Percentiles rank a stretch among this genome's conserved stretches.
Conservation (phyloP, 441 rosid genomes). For the Populus trichocarpa region DNA sequence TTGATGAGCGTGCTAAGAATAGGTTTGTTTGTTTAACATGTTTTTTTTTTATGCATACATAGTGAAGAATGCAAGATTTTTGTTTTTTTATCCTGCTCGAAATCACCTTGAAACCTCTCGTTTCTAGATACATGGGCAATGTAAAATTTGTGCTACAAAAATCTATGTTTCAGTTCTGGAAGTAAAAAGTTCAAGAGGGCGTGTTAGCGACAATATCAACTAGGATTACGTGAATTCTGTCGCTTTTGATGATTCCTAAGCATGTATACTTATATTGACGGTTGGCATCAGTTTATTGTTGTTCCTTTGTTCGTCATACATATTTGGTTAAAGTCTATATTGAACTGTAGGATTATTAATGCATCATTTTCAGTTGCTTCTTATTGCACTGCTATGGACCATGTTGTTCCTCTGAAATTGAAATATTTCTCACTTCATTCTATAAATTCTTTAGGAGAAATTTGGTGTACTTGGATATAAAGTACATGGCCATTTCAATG, state of each 20-base stretch:
- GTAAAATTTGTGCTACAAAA: background rate
- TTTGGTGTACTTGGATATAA: background rate
- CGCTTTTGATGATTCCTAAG: background rate
- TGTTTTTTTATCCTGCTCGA: background rate
- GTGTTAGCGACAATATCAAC: background rate
- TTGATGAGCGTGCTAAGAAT: conserved; percentile 83
- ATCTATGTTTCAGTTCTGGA: background rate
- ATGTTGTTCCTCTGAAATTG: background rate
- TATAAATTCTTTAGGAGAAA: background rate
- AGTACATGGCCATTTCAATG: background rate
- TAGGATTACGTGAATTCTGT: background rate
- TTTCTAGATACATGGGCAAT: background rate
- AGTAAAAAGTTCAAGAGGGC: background rate
- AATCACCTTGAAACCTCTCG: background rate
- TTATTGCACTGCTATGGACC: background rate
- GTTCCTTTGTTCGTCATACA: background rate
- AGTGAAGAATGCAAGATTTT: background rate
- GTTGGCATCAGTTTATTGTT: background rate
- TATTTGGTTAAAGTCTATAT: background rate
- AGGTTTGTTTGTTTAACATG: conserved; percentile 35
- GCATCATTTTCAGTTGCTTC: background rate
- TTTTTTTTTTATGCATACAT: background rate
- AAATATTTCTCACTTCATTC: background rate
- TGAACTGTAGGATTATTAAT: background rate
- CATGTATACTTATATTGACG: background rate